These are phyloP conservation scores for Verticillium nubilum DNA, from an alignment of 2,329 filamentous ascomycete genomes.

Conservation along the genomic window DNA sequence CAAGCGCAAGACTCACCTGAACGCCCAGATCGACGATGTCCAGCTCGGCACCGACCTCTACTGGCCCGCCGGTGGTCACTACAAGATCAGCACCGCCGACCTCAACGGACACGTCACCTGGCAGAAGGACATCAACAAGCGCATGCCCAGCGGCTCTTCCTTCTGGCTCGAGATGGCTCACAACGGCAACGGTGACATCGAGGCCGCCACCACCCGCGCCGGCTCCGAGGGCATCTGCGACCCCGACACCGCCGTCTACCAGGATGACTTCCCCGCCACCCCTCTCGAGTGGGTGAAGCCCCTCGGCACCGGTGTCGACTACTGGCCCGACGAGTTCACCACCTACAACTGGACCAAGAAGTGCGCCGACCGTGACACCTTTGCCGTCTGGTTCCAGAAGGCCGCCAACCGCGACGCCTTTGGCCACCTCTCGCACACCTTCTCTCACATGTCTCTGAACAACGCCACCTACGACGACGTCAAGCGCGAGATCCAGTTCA, in stretches of 20 bases:
- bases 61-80: constrained; percentile 38
- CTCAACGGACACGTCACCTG: constrained; percentile 39
- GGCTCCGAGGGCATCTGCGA: constrained; percentile 38
- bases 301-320: constrained; percentile 40
- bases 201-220: constrained; percentile 44
- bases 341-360: constrained; percentile 44
- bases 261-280: constrained; percentile 36
- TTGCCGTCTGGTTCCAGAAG: constrained; percentile 49
- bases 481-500: constrained; percentile 53
- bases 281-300: constrained; percentile 39
- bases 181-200: constrained; percentile 42
- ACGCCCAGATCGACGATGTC: constrained; percentile 58
- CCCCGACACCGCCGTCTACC: constrained; percentile 33
- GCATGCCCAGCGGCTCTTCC: constrained; percentile 43
- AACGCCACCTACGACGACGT: constrained; percentile 56
- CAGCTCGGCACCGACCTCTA: constrained; percentile 49
- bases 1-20: constrained; percentile 48
- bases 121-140: constrained; percentile 33
- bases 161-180: constrained; percentile 50
- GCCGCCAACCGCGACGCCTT: constrained; percentile 45
- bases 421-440: constrained; percentile 57
- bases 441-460: constrained; percentile 53
- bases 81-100: constrained; percentile 42
- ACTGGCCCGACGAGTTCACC: constrained; percentile 44
- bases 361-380: constrained; percentile 43